These are phyloP conservation scores for Aspergillus unguis DNA, from an alignment of 2,329 filamentous ascomycete genomes.

Conservation along the genomic window DNA sequence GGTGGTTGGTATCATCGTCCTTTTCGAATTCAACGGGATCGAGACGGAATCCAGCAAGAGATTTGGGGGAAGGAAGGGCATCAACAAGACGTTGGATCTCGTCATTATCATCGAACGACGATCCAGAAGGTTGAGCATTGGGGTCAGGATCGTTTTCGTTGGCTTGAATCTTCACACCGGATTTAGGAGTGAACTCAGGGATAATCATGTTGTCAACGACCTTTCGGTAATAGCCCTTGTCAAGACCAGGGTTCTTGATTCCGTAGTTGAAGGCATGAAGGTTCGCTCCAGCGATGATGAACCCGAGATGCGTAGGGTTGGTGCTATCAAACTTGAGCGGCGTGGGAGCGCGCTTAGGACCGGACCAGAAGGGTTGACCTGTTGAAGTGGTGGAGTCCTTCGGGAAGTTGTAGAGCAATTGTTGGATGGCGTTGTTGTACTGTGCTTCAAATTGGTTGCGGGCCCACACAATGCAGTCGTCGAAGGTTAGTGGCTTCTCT, in stretches of 20 bases:
- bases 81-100: conserved; percentile 70
- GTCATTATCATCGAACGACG: conserved; percentile 66
- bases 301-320: conserved; percentile 82
- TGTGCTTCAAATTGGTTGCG: conserved; percentile 92
- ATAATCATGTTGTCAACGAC: conserved; percentile 91
- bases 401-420: conserved; percentile 94
- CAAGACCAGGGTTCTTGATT: conserved; percentile 77
- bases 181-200: conserved; percentile 87
- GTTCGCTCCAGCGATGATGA: conserved; percentile 83
- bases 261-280: conserved; percentile 97
- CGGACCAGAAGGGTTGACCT: conserved; percentile 94
- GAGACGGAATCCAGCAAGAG: conserved; percentile 82
- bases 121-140: conserved; percentile 60
- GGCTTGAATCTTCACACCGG: conserved; percentile 92
- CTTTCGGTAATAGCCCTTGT: conserved; percentile 69
- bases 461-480: conserved; percentile 96
- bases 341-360: conserved; percentile 93
- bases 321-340: conserved; percentile 81
- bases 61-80: conserved; percentile 72
- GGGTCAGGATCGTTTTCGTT: conserved; percentile 94
- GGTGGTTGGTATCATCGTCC: conserved; percentile 95
- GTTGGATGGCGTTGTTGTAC: conserved; percentile 94
- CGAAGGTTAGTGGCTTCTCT: conserved; percentile 86
- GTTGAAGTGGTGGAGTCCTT: conserved; percentile 86
- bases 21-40: conserved; percentile 96